A percentile compares a stretch with the other conserved stretches of the same genome.
Evolutionary conservation across 2,329 filamentous ascomycete genomes (phyloP).

Genomic region (Tolypocladium album): DNA sequence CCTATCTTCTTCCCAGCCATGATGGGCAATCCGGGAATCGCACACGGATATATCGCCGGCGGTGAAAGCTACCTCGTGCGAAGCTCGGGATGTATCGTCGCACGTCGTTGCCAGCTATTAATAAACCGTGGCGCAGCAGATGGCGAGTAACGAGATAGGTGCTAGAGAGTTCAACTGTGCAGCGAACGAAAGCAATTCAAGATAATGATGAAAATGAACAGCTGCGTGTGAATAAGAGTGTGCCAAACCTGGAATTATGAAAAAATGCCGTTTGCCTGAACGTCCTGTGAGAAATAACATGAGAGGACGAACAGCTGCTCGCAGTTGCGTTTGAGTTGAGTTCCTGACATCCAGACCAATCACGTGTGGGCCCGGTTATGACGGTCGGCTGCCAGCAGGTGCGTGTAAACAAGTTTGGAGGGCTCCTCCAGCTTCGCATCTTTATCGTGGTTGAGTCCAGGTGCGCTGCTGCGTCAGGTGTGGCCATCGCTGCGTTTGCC

Average conservation of each 20-base stretch:
- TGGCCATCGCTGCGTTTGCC: not conserved
- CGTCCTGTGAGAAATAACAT: not conserved
- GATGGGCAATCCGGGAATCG: not conserved
- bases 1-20: conserved; percentile 39
- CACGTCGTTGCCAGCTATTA: not conserved
- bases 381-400: not conserved
- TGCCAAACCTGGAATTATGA: not conserved
- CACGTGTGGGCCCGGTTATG: not conserved
- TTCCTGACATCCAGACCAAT: not conserved
- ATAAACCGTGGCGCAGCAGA: not conserved
- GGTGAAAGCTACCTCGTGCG: not conserved
- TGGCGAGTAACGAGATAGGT: not conserved
- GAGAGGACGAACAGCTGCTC: not conserved
- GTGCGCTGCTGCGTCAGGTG: not conserved
- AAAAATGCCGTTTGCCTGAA: not conserved
- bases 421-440: not conserved
- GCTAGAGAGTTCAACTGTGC: not conserved
- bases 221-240: not conserved
- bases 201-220: no score
- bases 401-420: not conserved
- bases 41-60: not conserved
- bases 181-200: not conserved
- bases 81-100: not conserved
- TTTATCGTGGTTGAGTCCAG: no score
- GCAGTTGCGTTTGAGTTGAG: not conserved